Base-by-base conservation (phyloP, 257 asterid genomes). In the Solanum paucissectum region DNA sequence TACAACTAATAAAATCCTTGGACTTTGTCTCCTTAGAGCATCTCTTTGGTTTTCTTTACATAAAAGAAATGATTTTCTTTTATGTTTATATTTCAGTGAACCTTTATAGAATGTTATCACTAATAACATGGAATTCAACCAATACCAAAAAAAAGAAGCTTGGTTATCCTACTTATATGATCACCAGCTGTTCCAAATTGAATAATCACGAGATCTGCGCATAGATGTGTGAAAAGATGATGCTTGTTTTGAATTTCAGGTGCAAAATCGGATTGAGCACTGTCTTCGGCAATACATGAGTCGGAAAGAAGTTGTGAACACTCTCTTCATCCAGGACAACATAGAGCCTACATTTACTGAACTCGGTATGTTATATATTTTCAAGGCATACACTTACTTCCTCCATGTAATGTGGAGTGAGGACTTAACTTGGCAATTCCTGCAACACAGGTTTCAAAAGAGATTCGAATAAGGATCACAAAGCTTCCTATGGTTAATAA, bases 261-360 rank as follows among this genome's bases (percentile, higher is more conserved):
- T 95, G 87, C 94, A 94, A 90, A 90, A 90, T 91, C 93, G 93
- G 84, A 94, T 96, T 60, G 95, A 94, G 87, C 91, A 87, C 87
- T 96, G 98, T 88, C 98, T 96, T 87, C 93, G 87, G 86, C 91
- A 73, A 79, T 94, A 96, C 93, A 96, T 96, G 99, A 94, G 87
- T 91, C 95, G 93, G 90, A 92, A 93, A 90, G 98, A 96, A 90
- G 95, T 93, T 75, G 81, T 94, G 60, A 91, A 92, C 83, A 62
- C 92, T 33, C 98, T 96, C 87, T 79, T 87, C 84, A 68, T 91
- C 89, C 94, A 91, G 79, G 94, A 91, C 85, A 94, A 93, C 85
- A 91, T 96, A 73, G 93, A 91, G 87, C 98, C 98, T 58, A 89
- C 89, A 86, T 87, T 95, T 90, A 94, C 98, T 71, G 95, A 96